phyloP scores from a whole-genome alignment of 2,329 filamentous ascomycete genomes.

The Acarospora socialis region DNA sequence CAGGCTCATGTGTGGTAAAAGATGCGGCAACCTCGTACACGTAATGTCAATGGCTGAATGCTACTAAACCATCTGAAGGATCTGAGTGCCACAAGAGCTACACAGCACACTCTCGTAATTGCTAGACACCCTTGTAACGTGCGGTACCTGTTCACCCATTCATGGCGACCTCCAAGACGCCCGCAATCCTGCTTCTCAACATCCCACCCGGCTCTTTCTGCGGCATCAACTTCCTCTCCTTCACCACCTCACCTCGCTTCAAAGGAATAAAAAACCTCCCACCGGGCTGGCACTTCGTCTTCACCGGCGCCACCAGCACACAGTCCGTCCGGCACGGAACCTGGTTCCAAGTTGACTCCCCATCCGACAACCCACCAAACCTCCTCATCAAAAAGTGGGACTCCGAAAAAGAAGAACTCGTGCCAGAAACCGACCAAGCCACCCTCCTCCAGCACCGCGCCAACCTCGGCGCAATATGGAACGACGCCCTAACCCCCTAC shows the following conservation, averaged over 20 bases:
- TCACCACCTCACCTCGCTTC: constrained; percentile 48
- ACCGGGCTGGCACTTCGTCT: constrained; percentile 46
- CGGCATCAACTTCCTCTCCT: constrained; percentile 42
- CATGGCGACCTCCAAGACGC: too few relatives aligned
- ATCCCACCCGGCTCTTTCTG: constrained; percentile 35
- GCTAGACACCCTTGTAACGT: too few relatives aligned
- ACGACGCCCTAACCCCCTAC: constrained; percentile 30
- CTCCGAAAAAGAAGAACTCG: constrained; percentile 22
- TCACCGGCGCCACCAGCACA: constrained; percentile 42
- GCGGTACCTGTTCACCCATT: too few relatives aligned
- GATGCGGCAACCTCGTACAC: too few relatives aligned
- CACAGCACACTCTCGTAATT: too few relatives aligned
- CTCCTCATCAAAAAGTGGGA: constrained; percentile 44
- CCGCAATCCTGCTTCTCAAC: constrained; percentile 29
- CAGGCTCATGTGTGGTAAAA: too few relatives aligned
- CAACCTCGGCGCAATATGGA: constrained; percentile 43
- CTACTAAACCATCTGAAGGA: too few relatives aligned
- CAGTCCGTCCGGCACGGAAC: constrained; percentile 47
- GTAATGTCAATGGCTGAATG: too few relatives aligned
- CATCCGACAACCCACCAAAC: constrained; percentile 23
- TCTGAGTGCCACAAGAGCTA: too few relatives aligned
- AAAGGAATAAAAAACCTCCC: constrained; percentile 46
- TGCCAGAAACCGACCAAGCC: constrained; percentile 28
- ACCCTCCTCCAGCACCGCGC: constrained; percentile 38
- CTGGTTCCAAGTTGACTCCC: constrained; percentile 42